Base-by-base conservation (phyloP, 2,329 filamentous ascomycete species). In the Coniochaeta sp. region DNA sequence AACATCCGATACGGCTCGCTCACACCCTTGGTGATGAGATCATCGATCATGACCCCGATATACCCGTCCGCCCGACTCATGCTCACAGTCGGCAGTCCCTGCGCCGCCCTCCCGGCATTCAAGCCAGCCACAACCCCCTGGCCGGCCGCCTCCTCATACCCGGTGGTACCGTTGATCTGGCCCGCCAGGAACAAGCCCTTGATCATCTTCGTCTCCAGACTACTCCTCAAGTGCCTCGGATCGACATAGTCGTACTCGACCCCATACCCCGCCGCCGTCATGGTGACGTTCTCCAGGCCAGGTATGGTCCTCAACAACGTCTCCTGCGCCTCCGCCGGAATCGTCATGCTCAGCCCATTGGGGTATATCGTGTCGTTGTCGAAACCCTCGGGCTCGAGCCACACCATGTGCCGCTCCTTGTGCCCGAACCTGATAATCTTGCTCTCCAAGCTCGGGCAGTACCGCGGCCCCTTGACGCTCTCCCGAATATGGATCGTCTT, bases 201-300 rank as follows among this genome's bases (percentile, higher is more conserved):
- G 63, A 99, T 96, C 24, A 89, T 82, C 74, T 98, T 99, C 1
- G 95, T 98, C 74, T 99, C 95, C 8, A 99, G 83, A 0, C 93
- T 95, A n/a, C 89, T 86, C 64, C 88, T 89, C 3, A 99, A 81
- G 66, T 89, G 89, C 58, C 95, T 88, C 19, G 95, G 95, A 70
- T 99, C 95, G 19, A 99, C 91, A 72, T 99, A 99, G 76, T 98
- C 95, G 73, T 99, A 99, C 72, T 99, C 95, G 1, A 99, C 95
- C 8, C 95, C 95, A 69, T 99, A 99, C 9, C 93, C 95, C 1
- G 93, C 89, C 69, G 98, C 93, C 7, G 96, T 83, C 93, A 99
- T 97, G 28, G 81, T 86, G 5, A 92, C 92, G 62, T 93, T 86
- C 70, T 98, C 93, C 1, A 99, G 81, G 0, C 95, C 95, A n/a